Conservation (phyloP, 352 stramenopile genomes). For the Pythium phragmitis region DNA sequence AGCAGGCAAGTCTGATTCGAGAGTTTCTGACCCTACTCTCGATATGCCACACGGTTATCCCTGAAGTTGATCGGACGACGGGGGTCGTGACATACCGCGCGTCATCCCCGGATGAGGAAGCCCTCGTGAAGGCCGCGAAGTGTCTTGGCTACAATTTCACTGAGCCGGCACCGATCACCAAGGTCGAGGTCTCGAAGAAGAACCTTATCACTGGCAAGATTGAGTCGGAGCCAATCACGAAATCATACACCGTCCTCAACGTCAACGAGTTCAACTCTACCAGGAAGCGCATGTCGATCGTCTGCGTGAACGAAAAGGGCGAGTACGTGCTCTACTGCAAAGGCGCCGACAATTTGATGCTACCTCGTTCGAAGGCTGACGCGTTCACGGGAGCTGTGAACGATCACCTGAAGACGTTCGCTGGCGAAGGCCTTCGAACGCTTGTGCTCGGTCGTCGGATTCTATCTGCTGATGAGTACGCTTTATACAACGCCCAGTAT, state of each 20-base stretch:
- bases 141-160: conserved; percentile 64
- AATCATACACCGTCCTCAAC: conserved; percentile 64
- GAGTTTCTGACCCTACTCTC: conserved; percentile 75
- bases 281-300: conserved; percentile 98
- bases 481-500: conserved; percentile 55
- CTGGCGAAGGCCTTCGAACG: conserved; percentile 76
- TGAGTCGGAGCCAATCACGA: conserved; percentile 13
- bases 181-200: conserved; percentile 54
- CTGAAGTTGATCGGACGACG: conserved; percentile 47
- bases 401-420: conserved; percentile 62
- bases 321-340: conserved; percentile 75
- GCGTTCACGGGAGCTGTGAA: conserved; percentile 27
- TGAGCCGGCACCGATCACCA: conserved; percentile 43
- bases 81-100: conserved; percentile 78
- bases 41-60: conserved; percentile 78
- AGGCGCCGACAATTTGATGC: conserved; percentile 86
- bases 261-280: conserved; percentile 89
- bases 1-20: conserved; percentile 38
- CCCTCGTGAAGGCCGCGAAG: conserved; percentile 88
- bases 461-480: conserved; percentile 54
- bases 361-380: conserved; percentile 39
- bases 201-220: conserved; percentile 17
- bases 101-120: conserved; percentile 92
- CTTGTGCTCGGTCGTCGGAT: conserved; percentile 62
- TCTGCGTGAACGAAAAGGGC: conserved; percentile 67